Evolutionary conservation across 2,329 filamentous ascomycete genomes (phyloP).

Genomic region (Teratosphaeria viscida): DNA sequence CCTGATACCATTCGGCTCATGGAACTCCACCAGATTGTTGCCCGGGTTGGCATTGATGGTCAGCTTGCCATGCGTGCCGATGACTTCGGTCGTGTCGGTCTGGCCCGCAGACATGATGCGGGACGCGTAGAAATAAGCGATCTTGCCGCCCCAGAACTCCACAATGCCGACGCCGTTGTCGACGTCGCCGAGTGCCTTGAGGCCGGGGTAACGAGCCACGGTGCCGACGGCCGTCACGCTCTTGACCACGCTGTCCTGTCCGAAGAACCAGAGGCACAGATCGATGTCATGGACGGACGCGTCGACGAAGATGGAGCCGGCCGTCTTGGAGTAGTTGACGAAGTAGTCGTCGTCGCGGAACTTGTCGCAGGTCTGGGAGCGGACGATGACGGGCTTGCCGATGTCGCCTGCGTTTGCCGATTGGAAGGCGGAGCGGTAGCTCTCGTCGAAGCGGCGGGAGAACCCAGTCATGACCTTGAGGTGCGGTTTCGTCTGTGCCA

Average conservation of each 20-base stretch:
- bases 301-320: conserved; percentile 61
- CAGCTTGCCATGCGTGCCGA: conserved; percentile 56
- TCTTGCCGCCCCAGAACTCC: conserved; percentile 53
- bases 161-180: conserved; percentile 55
- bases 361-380: conserved; percentile 58
- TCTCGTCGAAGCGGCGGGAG: conserved; percentile 55
- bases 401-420: conserved; percentile 46
- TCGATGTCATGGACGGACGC: conserved; percentile 63
- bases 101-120: conserved; percentile 61
- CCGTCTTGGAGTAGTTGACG: conserved; percentile 54
- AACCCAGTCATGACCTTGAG: conserved; percentile 59
- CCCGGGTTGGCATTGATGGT: conserved; percentile 50
- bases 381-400: conserved; percentile 50
- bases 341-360: conserved; percentile 57
- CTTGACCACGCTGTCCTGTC: conserved; percentile 44
- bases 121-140: conserved; percentile 54
- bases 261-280: conserved; percentile 54
- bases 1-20: conserved; percentile 43
- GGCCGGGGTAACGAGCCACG: conserved; percentile 48
- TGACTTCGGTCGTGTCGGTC: conserved; percentile 57
- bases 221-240: conserved; percentile 47
- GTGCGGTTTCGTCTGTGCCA: conserved; percentile 44
- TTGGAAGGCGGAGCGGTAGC: conserved; percentile 50
- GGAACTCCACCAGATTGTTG: conserved; percentile 45
- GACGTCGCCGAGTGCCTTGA: conserved; percentile 48